Base-by-base conservation (phyloP, 257 asterid genomes). In the Salvia hispanica region DNA sequence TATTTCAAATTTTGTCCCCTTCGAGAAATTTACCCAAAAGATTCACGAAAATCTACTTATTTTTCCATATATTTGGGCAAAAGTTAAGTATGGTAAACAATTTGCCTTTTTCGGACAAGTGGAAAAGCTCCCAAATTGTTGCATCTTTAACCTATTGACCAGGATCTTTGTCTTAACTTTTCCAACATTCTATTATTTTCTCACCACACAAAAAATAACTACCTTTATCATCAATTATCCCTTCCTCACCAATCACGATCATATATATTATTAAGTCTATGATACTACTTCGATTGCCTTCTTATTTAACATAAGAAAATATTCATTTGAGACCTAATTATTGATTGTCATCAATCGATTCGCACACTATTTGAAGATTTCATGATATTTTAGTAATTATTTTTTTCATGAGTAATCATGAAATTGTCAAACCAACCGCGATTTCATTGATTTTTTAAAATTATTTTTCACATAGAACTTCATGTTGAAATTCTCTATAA, bases 61-160 rank as follows among this genome's bases (percentile, higher is more conserved):
- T 15, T 44, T 54, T 62, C 66, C 71, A 44, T 15, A 33, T 21
- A 6, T 54, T 63, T 11, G 76, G 71, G 65, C 64, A 42, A 53
- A 59, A 62, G 48, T 63, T 44, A 37, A 8, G 5, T 13, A 15
- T 10, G 39, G 65, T 59, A 59, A 36, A 15, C 5, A 59, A 59
- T 14, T 9, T 53, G 33, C 25, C 25, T 39, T 61, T 70, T 50
- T 70, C 9, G 15, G 62, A 70, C 34, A 60, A 60, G 61, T 50
- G 44, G 7, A 59, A 60, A 70, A 60, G 69, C 15, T 18, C 66
- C 21, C 14, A 13, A 48, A 70, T 14, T 61, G 59, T 14, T 57
- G 66, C 66, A 48, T 59, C 7, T 55, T 15, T 18, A 9, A 67
- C 79, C 81, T 42, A 42, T 80, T 80, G 84, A 80, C 83, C 83